Conservation (phyloP, 257 asterid genomes). For the Solanum acaule region DNA sequence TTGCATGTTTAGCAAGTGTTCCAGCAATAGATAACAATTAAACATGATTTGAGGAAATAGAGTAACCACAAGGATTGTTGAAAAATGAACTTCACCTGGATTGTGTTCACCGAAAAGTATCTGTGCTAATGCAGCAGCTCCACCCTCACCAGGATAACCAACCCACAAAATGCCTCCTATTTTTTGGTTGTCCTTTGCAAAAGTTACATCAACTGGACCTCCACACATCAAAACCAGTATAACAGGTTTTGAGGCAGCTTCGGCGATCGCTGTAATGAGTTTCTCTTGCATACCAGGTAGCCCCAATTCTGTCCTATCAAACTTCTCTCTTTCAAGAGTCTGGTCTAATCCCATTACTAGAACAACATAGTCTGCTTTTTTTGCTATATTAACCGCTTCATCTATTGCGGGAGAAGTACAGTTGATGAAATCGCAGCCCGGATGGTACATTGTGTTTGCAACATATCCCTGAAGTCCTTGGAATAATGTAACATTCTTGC, state of each 20-base stretch:
- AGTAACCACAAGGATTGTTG: not conserved
- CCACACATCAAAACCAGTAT: conserved; percentile 46
- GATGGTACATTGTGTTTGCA: conserved; percentile 13
- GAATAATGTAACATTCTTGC: conserved; percentile 37
- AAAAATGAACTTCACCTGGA: conserved; percentile 30
- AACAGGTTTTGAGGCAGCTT: conserved; percentile 34
- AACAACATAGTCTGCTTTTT: conserved; percentile 35
- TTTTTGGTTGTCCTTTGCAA: conserved; percentile 37
- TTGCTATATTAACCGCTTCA: conserved; percentile 23
- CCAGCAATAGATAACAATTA: not conserved
- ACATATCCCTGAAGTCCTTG: conserved; percentile 35
- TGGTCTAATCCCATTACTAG: conserved; percentile 66
- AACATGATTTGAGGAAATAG: not conserved
- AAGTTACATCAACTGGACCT: conserved; percentile 65
- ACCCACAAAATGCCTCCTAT: conserved; percentile 35
- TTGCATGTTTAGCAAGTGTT: not conserved
- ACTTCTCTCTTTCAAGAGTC: conserved; percentile 37
- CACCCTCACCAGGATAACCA: conserved; percentile 70
- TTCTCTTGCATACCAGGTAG: conserved; percentile 50
- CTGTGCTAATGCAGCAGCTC: conserved; percentile 52
- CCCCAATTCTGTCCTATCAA: conserved; percentile 34
- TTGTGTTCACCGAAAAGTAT: conserved; percentile 51
- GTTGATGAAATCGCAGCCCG: conserved; percentile 33
- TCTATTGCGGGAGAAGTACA: conserved; percentile 28
- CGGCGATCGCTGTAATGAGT: conserved; percentile 29